phyloP scores from a whole-genome alignment of 2,329 filamentous ascomycete species.

The Cytospora piceicola region DNA sequence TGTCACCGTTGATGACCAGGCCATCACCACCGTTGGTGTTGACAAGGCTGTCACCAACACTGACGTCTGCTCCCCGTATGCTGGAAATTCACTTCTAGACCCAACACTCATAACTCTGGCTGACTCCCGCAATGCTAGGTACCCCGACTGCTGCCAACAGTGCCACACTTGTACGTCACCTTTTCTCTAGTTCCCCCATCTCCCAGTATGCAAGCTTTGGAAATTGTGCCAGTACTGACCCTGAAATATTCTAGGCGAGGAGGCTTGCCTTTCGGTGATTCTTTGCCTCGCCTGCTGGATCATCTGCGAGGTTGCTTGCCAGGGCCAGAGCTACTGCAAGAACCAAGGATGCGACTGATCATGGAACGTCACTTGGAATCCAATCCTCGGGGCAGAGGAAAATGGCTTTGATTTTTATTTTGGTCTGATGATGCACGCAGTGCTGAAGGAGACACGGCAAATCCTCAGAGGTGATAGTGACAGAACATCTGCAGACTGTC shows the following conservation, averaged over 20 bases:
- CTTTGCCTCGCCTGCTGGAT: constrained; percentile 8
- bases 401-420: not conserved
- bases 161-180: constrained; percentile 7
- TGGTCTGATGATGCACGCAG: too few relatives aligned
- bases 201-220: not conserved
- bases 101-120: not conserved
- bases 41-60: not conserved
- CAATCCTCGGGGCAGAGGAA: not conserved
- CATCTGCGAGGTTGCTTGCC: constrained; percentile 7
- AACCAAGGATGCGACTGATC: constrained; percentile 13
- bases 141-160: constrained; percentile 11
- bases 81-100: not conserved
- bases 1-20: not conserved
- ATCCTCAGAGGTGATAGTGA: not conserved
- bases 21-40: not conserved
- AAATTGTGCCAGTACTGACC: not conserved
- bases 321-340: constrained; percentile 8
- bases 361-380: not conserved
- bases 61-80: constrained; percentile 12
- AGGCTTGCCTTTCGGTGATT: constrained; percentile 3
- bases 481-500: not conserved
- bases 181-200: not conserved
- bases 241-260: not conserved
- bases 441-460: not conserved
- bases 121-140: not conserved